Evolutionary conservation across 768 basidiomycete species (phyloP).

Genomic region (Tephrocybe rancida): DNA sequence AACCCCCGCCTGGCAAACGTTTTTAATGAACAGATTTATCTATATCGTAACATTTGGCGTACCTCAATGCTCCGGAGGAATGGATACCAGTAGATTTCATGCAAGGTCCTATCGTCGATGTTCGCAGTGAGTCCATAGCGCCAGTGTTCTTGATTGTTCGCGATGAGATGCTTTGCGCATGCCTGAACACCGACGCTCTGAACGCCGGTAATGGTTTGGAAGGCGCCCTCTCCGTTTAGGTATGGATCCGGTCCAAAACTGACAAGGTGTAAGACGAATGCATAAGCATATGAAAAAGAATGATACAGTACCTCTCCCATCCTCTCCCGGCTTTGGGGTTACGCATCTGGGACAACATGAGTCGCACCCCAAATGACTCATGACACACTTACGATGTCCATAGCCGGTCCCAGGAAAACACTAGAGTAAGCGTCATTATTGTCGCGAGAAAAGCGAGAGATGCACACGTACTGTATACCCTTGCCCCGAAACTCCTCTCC

Average conservation of each 20-base stretch:
- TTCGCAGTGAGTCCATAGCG: conserved; percentile 46
- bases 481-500: conserved; percentile 72
- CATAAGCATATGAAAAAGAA: background rate
- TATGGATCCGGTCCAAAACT: conserved; percentile 66
- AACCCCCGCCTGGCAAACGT: conserved; percentile 43
- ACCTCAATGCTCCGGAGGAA: conserved; percentile 54
- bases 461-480: conserved; percentile 48
- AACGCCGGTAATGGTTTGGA: conserved; percentile 59
- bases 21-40: background rate
- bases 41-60: background rate
- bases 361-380: background rate
- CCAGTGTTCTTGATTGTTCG: conserved; percentile 56
- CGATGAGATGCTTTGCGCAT: conserved; percentile 54
- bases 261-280: background rate
- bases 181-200: conserved; percentile 65
- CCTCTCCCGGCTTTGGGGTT: conserved; percentile 52
- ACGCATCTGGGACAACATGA: conserved; percentile 38
- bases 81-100: conserved; percentile 55
- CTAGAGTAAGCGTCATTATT: conserved; percentile 19
- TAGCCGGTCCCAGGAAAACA: conserved; percentile 52
- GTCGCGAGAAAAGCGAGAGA: background rate
- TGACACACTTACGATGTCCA: conserved; percentile 46
- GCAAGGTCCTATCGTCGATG: conserved; percentile 59
- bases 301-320: conserved; percentile 43
- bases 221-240: conserved; percentile 61